Base-by-base conservation (phyloP, 306 rosid genomes). In the Rubus idaeus region DNA sequence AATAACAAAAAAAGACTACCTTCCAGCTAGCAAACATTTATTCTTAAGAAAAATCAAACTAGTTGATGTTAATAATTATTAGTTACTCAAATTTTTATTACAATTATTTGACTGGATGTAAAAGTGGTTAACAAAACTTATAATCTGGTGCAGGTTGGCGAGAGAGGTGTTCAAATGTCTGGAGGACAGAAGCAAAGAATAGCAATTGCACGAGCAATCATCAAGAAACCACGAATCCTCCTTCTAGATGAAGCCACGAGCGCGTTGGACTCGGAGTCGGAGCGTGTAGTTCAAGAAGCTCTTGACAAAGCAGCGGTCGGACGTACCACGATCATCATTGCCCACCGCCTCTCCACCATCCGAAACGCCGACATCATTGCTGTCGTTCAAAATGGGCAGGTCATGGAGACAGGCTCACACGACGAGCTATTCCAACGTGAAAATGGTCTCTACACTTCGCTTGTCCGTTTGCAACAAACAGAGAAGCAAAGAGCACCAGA, bases 181-280 rank as follows among this genome's bases (percentile, higher is more conserved):
- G 98, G 98, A 7, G 97, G 98, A 50, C 98, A 94, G 68, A 94
- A 94, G 63, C 98, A 92, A 37, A 92, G 98, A 51, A 92, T 94
- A 6, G 97, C 98, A 1, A 94, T 94, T 4, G 96, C 98, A 17
- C 55, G 97, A 55, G 98, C 98, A 8, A 78, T 89, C 18, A 88
- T 94, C 21, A 94, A 90, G 74, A 85, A 76, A 55, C 98, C 98
- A 1, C 46, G 82, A 67, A 89, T 94, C 50, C 90, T 94, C 3
- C 85, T 94, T 4, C 68, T 94, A 0, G 98, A 94, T 44, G 98
- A 94, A 74, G 98, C 98, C 16, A 94, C 98, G 0, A 94, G 98
- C 42, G 98, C 97, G 6, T 71, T 95, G 4, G 98, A 95, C 78
- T 86, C 96, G 0, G 96, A 95, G 74, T 95, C 97, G 0, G 97